Conservation (phyloP, 768 basidiomycete species). For the Lentinula sp. region DNA sequence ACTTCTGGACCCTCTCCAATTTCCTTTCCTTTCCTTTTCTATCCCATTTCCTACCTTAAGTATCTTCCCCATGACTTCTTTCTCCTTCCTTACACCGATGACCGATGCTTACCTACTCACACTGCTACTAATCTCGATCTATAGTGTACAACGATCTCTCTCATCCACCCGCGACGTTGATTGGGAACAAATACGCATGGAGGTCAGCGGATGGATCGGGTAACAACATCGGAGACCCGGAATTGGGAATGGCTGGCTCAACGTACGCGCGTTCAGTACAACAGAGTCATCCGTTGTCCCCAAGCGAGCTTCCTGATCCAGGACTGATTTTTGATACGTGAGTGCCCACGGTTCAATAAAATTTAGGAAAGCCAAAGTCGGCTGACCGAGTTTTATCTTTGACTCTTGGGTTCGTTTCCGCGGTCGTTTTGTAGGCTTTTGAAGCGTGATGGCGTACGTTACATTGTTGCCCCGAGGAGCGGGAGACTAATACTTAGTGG, state of each 20-base stretch:
- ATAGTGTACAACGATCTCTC: conserved; percentile 77
- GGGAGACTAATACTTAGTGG: not conserved
- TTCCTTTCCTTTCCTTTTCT: not conserved
- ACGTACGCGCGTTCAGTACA: conserved; percentile 85
- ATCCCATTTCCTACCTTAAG: too few species aligned
- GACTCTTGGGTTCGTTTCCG: not conserved
- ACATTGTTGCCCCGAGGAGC: too few species aligned
- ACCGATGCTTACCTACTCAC: too few species aligned
- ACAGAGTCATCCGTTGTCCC: conserved; percentile 56
- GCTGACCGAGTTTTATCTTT: not conserved
- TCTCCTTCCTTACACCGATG: not conserved
- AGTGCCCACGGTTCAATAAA: conserved; percentile 9
- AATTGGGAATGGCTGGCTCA: conserved; percentile 71
- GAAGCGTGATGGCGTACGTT: conserved; percentile 46
- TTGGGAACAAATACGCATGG: conserved; percentile 59
- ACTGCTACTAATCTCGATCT: not conserved
- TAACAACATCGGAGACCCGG: conserved; percentile 67
- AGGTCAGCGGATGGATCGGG: conserved; percentile 70
- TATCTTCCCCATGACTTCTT: not conserved
- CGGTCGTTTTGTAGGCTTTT: conserved; percentile 33
- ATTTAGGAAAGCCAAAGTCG: not conserved
- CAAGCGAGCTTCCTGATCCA: conserved; percentile 68
- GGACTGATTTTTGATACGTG: conserved; percentile 76
- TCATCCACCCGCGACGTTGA: conserved; percentile 68
- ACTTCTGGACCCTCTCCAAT: not conserved